phyloP scores from a whole-genome alignment of 805 yeast genomes.

The Cyberlindnera xishuangbannaensis region DNA sequence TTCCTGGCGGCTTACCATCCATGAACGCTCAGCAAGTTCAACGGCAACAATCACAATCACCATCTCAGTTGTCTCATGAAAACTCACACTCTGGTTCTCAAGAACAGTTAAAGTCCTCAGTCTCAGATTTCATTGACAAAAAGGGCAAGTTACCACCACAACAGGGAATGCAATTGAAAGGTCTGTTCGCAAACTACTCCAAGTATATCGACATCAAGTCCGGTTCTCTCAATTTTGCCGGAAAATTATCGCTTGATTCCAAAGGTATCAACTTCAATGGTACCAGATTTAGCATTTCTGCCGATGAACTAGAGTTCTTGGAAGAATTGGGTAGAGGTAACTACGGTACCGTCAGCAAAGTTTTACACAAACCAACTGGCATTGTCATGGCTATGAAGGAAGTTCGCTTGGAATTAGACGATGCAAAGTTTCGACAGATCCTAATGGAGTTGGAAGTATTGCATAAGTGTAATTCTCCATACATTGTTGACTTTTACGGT shows the following conservation, averaged over 20 bases:
- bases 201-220: constrained; percentile 88
- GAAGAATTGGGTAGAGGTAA: constrained; percentile 94
- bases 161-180: constrained; percentile 34
- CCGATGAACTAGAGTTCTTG: constrained; percentile 75
- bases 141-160: constrained; percentile 20
- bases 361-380: constrained; percentile 86
- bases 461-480: constrained; percentile 86
- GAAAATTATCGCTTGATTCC: constrained; percentile 87
- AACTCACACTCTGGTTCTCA: too few relatives aligned
- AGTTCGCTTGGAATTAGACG: constrained; percentile 88
- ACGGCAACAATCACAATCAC: too few relatives aligned
- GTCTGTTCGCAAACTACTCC: constrained; percentile 76
- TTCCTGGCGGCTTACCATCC: constrained; percentile 81
- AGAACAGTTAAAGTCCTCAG: constrained; percentile 9
- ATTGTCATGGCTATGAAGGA: constrained; percentile 97
- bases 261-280: constrained; percentile 92
- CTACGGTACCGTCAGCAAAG: constrained; percentile 93
- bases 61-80: too few relatives aligned
- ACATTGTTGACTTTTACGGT: constrained; percentile 93
- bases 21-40: constrained; percentile 28
- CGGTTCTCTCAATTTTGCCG: constrained; percentile 87
- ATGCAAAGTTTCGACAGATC: constrained; percentile 88
- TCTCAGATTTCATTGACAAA: constrained; percentile 21
- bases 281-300: constrained; percentile 74
- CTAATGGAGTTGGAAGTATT: constrained; percentile 93